Base-by-base conservation (phyloP, 306 rosid species). In the Castanea mollissima region DNA sequence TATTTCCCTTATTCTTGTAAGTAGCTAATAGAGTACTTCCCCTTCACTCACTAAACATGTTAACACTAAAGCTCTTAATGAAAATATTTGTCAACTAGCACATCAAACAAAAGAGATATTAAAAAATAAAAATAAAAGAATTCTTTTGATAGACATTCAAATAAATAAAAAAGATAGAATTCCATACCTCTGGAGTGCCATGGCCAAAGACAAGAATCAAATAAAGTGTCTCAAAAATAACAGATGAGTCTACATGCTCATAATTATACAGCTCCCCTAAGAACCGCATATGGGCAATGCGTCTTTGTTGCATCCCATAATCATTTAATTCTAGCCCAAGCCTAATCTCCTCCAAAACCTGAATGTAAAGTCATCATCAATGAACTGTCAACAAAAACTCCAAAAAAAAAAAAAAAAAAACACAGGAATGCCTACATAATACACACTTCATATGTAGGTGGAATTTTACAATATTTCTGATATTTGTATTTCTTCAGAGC, bases 321-420 rank as follows among this genome's bases (percentile, higher is more conserved):
- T 96, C 98, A 86, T 96, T 96, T 78, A 89, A 73, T 74, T 96
- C 99, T 18, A 96, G 90, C 69, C 99, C 99, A 88, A 93, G 80
- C 86, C 97, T 89, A 85, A 96, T 93, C 88, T 96, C 99, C 92
- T 96, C 99, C 86, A 96, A 81, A 83, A 93, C 99, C 99, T 96
- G 91, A 81, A 83, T 82, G 75, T 51, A 76, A 73, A 55, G 74
- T 71, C 15, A 57, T 76, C 76, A 62, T 73, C 19, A 59, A 82
- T 55, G 21, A 18, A 27, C 56, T 73, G 60, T 83, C 73, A 85
- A 29, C 63, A 44, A 62, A 57, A 74, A 59, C 34, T 59, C 76
- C 4, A 19, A 14, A 18, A 67, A 18, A 31, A 16, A 64, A 21
- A 21, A 23, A 23, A 38, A 15, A 34, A 18, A 34, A 11, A 35